Evolutionary conservation across 495 filamentous ascomycete species (phyloP).

Genomic region (Rhizodiscina lignyota): DNA sequence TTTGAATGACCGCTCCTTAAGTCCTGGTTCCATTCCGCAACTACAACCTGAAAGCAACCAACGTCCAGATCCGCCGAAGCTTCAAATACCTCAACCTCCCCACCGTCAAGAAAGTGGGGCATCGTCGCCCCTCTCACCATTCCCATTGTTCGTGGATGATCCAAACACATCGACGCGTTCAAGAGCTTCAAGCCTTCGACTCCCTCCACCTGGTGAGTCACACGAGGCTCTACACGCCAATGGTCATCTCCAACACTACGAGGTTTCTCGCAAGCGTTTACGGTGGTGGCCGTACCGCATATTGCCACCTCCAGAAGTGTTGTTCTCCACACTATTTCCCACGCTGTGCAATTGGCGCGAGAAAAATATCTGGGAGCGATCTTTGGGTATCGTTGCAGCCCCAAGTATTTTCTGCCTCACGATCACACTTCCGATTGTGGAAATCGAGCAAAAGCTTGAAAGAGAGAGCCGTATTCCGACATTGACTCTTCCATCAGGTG

Average conservation of each 20-base stretch:
- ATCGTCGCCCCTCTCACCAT: conserved; percentile 27
- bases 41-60: conserved; percentile 1
- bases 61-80: no score
- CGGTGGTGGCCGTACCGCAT: conserved; percentile 56
- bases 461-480: not conserved
- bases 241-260: conserved; percentile 8
- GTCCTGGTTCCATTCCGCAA: conserved; percentile 3
- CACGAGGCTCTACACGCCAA: conserved; percentile 27
- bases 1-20: conserved; percentile 3
- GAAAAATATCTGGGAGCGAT: conserved; percentile 60
- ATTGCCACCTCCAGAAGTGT: conserved; percentile 51
- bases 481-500: conserved; percentile 8
- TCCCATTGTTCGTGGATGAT: conserved; percentile 34
- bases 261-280: conserved; percentile 9
- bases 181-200: conserved; percentile 32
- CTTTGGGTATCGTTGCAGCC: conserved; percentile 61
- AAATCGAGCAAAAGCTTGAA: conserved; percentile 35
- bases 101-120: no score
- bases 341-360: conserved; percentile 65
- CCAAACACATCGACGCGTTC: conserved; percentile 13
- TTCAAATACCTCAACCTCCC: no score
- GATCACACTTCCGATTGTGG: conserved; percentile 83
- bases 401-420: conserved; percentile 84
- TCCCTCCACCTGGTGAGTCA: conserved; percentile 33
- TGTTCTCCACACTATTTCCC: conserved; percentile 69